Evolutionary conservation across 2,329 filamentous ascomycete species (phyloP), one percentile per base, ranked within the genome.

Genomic region (Fusarium tricinctum): DNA sequence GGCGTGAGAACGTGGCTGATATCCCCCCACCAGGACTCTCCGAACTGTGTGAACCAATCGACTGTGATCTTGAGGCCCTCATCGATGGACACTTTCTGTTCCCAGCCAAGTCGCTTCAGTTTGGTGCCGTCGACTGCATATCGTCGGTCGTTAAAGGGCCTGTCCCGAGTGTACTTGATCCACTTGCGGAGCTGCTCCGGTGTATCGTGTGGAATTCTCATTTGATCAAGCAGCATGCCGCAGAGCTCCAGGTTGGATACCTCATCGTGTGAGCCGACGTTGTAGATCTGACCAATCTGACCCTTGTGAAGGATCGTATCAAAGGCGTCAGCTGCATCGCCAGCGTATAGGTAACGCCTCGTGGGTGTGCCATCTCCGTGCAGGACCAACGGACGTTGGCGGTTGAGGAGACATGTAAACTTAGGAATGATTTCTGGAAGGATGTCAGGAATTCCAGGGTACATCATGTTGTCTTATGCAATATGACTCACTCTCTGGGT

Each of bases 231-330:
- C 19, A 95, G 82, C 76, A 85, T 87, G 61, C 81, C 79, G 78
- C 91, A 92, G 8, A 95, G 83, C 4, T 89, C 84, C 19, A 91
- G 81, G 76, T 94, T 94, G 68, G 91, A 92, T 46, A 94, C 86
- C 76, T 94, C 92, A 76, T 94, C 91, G 63, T 86, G 85, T 0
- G 92, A 94, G 44, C 91, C 90, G 12, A 96, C 91, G 69, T 96
- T 96, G 83, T 96, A 96, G 63, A 92, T 88, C 73, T 94, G 90
- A 2, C 92, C 92, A 33, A 92, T 82, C 49, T 85, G 81, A 20
- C 92, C 92, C 73, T 88, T 89, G 83, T 96, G 92, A 23, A 96
- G 84, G 73, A 96, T 93, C 1, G 91, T 93, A 80, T 96, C 92
- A 73, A 95, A 91, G 3, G 92, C 92, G 74, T 95, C 91, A 6